These are phyloP conservation scores for Firmiana major DNA, from an alignment of 345 rosid genomes.

Conservation along the genomic window DNA sequence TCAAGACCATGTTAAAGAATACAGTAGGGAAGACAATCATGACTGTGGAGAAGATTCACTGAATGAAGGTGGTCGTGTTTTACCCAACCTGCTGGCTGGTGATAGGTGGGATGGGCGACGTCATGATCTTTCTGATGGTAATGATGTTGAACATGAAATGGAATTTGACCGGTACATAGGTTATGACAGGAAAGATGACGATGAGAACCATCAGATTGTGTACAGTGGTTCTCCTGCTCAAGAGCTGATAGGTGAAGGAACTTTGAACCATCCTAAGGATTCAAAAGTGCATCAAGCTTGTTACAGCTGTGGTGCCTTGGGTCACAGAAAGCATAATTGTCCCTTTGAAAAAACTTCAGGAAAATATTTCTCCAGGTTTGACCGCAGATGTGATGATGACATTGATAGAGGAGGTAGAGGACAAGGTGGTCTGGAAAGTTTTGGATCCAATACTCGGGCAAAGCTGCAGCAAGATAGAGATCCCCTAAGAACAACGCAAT, in stretches of 20 bases:
- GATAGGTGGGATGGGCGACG: constrained; percentile 40
- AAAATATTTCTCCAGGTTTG: constrained; percentile 21
- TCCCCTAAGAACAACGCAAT: not conserved
- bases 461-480: constrained; percentile 21
- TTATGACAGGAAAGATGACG: constrained; percentile 14
- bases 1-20: constrained; percentile 6
- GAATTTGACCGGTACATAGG: constrained; percentile 28
- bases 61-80: constrained; percentile 23
- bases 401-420: constrained; percentile 20
- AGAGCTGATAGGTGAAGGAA: constrained; percentile 12
- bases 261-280: constrained; percentile 16
- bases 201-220: constrained; percentile 14
- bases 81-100: constrained; percentile 18
- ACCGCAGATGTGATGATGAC: constrained; percentile 9
- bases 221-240: constrained; percentile 25
- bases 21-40: constrained; percentile 19
- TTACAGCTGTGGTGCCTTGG: constrained; percentile 32
- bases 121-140: constrained; percentile 21
- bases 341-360: constrained; percentile 17
- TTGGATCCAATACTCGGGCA: constrained; percentile 24
- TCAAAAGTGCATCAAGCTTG: constrained; percentile 23
- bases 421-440: constrained; percentile 19
- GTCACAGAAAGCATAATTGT: constrained; percentile 40
- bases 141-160: constrained; percentile 15
- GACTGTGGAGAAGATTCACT: constrained; percentile 22